Evolutionary conservation across 73 alveolate species (phyloP).

Genomic region (Stentor coeruleus): DNA sequence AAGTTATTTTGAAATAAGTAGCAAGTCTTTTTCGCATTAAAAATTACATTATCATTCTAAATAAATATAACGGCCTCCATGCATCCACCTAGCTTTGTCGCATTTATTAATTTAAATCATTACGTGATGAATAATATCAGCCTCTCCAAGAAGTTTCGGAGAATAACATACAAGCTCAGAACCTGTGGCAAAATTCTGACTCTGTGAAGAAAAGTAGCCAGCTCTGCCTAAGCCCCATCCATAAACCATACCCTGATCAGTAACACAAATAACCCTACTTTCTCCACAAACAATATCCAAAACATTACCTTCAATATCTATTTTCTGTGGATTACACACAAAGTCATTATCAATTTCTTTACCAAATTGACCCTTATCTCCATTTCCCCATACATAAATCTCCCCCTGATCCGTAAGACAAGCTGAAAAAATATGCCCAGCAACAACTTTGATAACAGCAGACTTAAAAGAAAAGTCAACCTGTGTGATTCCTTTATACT

Average conservation of each 20-base stretch:
- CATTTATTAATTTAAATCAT: no score
- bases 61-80: no score
- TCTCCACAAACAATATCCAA: slow-evolving; percentile 73
- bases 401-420: slow-evolving; percentile 66
- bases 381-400: slow-evolving; percentile 82
- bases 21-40: no score
- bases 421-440: slow-evolving; percentile 76
- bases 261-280: slow-evolving; percentile 59
- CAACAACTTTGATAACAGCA: slow-evolving; percentile 39
- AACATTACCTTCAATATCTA: slow-evolving; percentile 30
- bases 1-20: no score
- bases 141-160: background rate
- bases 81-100: no score
- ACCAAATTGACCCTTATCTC: slow-evolving; percentile 83
- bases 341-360: slow-evolving; percentile 38
- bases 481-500: background rate
- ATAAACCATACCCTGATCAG: slow-evolving; percentile 55
- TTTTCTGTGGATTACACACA: slow-evolving; percentile 38
- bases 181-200: background rate
- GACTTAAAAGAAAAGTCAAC: background rate
- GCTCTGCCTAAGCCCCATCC: slow-evolving; percentile 90
- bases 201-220: background rate
- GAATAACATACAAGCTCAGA: background rate
- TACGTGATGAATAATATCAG: background rate
- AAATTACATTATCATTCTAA: no score